These are phyloP conservation scores for Colletotrichum sp. DNA, from an alignment of 2,329 filamentous ascomycete species.

Conservation along the genomic window DNA sequence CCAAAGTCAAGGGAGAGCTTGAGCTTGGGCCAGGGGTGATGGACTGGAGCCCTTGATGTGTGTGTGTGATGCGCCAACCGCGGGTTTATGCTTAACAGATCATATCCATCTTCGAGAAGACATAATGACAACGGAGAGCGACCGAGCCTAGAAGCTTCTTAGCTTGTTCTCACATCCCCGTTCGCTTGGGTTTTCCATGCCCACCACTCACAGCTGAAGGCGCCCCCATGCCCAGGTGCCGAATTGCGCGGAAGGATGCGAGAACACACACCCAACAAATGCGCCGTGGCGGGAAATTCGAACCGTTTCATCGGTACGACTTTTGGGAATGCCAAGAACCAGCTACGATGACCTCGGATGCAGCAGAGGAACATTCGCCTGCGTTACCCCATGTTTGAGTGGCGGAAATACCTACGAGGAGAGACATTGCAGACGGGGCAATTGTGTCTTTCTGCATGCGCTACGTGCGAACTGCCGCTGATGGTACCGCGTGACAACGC, in stretches of 20 bases:
- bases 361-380: neutral
- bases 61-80: neutral
- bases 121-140: neutral
- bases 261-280: neutral
- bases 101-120: neutral
- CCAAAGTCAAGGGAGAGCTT: neutral
- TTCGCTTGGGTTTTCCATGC: neutral
- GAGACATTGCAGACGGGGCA: neutral
- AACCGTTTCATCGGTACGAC: conserved; percentile 11
- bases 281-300: conserved; percentile 1
- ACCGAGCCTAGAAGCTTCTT: conserved; percentile 10
- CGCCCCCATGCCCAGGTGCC: neutral
- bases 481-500: neutral
- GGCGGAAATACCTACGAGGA: conserved; percentile 3
- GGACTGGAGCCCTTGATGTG: neutral
- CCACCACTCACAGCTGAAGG: neutral
- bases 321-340: neutral
- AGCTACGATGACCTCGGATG: neutral
- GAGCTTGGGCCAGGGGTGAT: neutral
- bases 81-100: conserved; percentile 18
- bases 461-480: conserved; percentile 1
- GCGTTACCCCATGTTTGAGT: neutral
- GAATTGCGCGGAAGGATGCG: neutral
- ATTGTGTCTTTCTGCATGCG: neutral
- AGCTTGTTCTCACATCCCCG: neutral